Base-by-base conservation (phyloP, 768 basidiomycete genomes). In the Boletales sp. region DNA sequence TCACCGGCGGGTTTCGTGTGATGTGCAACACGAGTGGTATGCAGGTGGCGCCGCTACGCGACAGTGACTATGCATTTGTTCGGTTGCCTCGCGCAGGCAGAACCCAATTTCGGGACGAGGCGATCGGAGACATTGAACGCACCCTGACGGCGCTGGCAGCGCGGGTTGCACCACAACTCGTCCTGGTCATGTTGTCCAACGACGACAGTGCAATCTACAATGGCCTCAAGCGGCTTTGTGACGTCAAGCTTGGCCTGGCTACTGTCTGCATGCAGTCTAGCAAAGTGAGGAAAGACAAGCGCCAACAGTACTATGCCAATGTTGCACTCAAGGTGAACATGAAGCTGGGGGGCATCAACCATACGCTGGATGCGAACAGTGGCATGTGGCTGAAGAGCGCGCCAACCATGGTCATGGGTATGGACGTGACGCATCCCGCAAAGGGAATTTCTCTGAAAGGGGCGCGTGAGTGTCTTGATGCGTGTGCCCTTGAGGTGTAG, bases 21-120 rank as follows among this genome's bases (percentile, higher is more conserved):
- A 87, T 83, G 81, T 91, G 88, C 64, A 64, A 59, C 47, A 75
- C 55, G n/a, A 78, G 79, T 45, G 90, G 89, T 2, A 86, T 91
- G 77, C 51, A 8, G 5, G 76, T 86, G 8, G 8, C 1, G 12
- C 24, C 18, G 62, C 63, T 40, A 6, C 51, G 46, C n/a, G 64
- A 61, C 0, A 53, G 56, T 2, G 60, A 76, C 32, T 66, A 67
- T 14, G 61, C 60, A 32, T 37, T 12, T 9, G 82, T 73, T 8
- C 51, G 48, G 1, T 63, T 90, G 17, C 82, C 86, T 0, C 67
- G 48, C 7, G 80, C 75, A 61, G 55, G 69, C 11, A 38, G 29
- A 0, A 56, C 87, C 55, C 79, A 79, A 0, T 75, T 77, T 18
- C 75, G 88, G 34, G 64, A 61, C 6, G 51, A 58, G 2, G 81